phyloP scores from a whole-genome alignment of 2,329 filamentous ascomycete genomes.

The Stachybotrys elegans region DNA sequence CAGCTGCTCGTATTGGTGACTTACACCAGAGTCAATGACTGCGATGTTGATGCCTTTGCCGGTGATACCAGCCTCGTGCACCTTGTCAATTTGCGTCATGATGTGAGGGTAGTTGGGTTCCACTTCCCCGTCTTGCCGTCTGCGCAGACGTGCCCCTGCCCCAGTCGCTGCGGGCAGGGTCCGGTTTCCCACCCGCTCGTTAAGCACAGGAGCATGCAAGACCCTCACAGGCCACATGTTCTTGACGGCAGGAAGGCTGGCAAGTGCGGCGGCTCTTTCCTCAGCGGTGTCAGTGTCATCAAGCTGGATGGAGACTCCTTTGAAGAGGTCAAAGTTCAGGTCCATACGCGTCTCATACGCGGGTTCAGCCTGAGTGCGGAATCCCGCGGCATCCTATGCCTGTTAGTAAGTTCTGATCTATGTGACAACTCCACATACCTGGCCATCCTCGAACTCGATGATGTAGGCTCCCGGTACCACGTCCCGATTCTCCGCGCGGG shows the following conservation, averaged over 20 bases:
- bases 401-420: too few species aligned
- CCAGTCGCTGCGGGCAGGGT: not conserved
- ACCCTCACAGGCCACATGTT: constrained; percentile 23
- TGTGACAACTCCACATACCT: constrained; percentile 28
- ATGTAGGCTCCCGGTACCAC: constrained; percentile 20
- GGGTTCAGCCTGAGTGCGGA: constrained; percentile 10
- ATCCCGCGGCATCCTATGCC: constrained; percentile 10
- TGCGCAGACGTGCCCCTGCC: too few species aligned
- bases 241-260: constrained; percentile 17
- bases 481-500: too few species aligned
- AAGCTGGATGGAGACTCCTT: constrained; percentile 18
- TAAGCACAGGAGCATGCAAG: constrained; percentile 7
- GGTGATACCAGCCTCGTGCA: constrained; percentile 5
- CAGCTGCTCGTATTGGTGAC: too few species aligned
- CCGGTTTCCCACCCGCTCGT: not conserved
- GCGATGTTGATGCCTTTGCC: constrained; percentile 6
- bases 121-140: not conserved
- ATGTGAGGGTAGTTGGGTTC: constrained; percentile 10
- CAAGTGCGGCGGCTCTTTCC: constrained; percentile 25
- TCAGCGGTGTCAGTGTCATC: constrained; percentile 27
- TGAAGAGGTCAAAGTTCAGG: constrained; percentile 17
- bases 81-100: constrained; percentile 6
- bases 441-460: constrained; percentile 19
- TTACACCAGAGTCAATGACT: constrained; percentile 8
- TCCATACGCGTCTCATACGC: constrained; percentile 13